phyloP scores from a whole-genome alignment of 345 rosid genomes.

The thale cress (Arabidopsis thaliana) region TAIR10.1 NC_003076.8:8909501-8910000 shows the following conservation, averaged over 20 bases:
- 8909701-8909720: conserved; percentile 80
- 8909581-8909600: conserved; percentile 48
- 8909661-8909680: conserved; percentile 70
- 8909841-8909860: conserved; percentile 60
- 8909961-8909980: conserved; percentile 32
- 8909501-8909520: conserved; percentile 85
- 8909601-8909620: conserved; percentile 34
- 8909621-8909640: conserved; percentile 38
- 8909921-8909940: not conserved
- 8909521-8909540: conserved; percentile 80
- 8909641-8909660: conserved; percentile 26
- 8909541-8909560: conserved; percentile 72
- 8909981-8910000: conserved; percentile 12
- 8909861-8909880: not conserved
- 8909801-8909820: conserved; percentile 86
- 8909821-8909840: conserved; percentile 89
- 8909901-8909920: conserved; percentile 38
- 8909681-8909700: conserved; percentile 92
- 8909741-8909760: conserved; percentile 88
- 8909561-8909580: conserved; percentile 72
- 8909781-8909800: conserved; percentile 72
- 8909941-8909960: not conserved
- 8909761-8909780: conserved; percentile 84
- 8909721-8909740: conserved; percentile 74
- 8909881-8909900: conserved; percentile 3